These are phyloP conservation scores for Sclerotinia subarctica DNA, from an alignment of 2,329 filamentous ascomycete genomes.

Conservation along the genomic window DNA sequence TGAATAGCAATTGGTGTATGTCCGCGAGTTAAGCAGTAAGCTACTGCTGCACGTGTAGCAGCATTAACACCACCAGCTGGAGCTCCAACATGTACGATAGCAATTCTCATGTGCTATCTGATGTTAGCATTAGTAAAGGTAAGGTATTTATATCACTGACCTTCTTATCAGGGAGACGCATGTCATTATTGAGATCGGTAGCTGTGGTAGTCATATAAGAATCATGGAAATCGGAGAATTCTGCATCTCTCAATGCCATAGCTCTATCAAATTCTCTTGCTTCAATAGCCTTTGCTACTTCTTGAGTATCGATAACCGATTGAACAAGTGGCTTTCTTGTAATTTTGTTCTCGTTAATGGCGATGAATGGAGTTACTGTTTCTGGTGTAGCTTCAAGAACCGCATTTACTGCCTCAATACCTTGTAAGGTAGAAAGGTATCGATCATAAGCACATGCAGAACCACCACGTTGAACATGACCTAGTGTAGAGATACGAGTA, in stretches of 20 bases:
- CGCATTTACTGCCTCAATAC: slow-evolving; percentile 89
- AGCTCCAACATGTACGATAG: slow-evolving; percentile 94
- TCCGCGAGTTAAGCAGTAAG: slow-evolving; percentile 88
- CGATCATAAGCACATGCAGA: slow-evolving; percentile 91
- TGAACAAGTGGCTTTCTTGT: slow-evolving; percentile 84
- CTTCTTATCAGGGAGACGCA: slow-evolving; percentile 67
- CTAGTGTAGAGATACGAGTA: slow-evolving; percentile 89
- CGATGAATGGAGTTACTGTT: slow-evolving; percentile 90
- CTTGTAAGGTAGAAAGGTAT: slow-evolving; percentile 88
- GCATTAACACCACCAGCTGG: slow-evolving; percentile 98
- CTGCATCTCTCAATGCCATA: slow-evolving; percentile 84
- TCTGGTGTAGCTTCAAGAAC: slow-evolving; percentile 86
- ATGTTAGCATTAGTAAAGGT: slow-evolving; percentile 35
- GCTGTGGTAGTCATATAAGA: slow-evolving; percentile 91
- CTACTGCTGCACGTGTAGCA: slow-evolving; percentile 86
- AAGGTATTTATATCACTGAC: slow-evolving; percentile 44
- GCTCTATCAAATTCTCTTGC: slow-evolving; percentile 82
- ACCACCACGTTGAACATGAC: slow-evolving; percentile 95
- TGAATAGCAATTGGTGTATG: slow-evolving; percentile 91
- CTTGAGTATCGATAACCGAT: slow-evolving; percentile 81
- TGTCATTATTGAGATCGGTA: slow-evolving; percentile 64
- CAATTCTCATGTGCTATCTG: slow-evolving; percentile 77
- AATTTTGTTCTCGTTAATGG: slow-evolving; percentile 97
- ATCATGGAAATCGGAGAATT: slow-evolving; percentile 89
- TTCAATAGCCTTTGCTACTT: slow-evolving; percentile 77